Evolutionary conservation across 1,139 yeast species (phyloP).

Genomic region (Kodamaea fungicola): DNA sequence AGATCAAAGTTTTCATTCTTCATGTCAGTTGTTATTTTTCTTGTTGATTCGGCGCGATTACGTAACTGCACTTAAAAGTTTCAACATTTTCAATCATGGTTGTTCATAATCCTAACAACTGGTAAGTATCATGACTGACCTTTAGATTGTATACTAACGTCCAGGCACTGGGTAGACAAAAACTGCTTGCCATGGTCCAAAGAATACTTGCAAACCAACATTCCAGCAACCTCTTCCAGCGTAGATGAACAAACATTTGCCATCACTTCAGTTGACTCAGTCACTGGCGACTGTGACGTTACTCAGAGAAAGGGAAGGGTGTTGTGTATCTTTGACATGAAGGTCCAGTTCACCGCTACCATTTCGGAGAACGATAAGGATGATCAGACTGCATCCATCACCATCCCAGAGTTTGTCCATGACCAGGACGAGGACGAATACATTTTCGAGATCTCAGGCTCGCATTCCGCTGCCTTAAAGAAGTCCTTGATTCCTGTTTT

Average conservation of each 20-base stretch:
- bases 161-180: conserved; percentile 83
- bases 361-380: conserved; percentile 24
- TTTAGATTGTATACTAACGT: conserved; percentile 16
- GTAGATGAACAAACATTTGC: conserved; percentile 31
- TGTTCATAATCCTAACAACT: conserved; percentile 80
- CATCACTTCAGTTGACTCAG: conserved; percentile 40
- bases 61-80: neutral
- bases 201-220: conserved; percentile 47
- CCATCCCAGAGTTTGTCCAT: conserved; percentile 67
- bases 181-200: conserved; percentile 78
- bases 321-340: conserved; percentile 68
- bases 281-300: conserved; percentile 75
- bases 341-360: conserved; percentile 43
- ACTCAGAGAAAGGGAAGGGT: conserved; percentile 81
- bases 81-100: conserved; percentile 43
- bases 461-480: conserved; percentile 28
- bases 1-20: conserved; percentile 6
- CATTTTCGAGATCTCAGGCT: conserved; percentile 45
- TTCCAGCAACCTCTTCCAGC: conserved; percentile 34
- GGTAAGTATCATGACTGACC: conserved; percentile 41
- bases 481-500: conserved; percentile 50
- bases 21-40: neutral
- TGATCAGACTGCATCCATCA: conserved; percentile 25
- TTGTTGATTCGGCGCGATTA: neutral
- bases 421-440: conserved; percentile 68